Evolutionary conservation across 768 basidiomycete genomes (phyloP).

Genomic region (Clathrus columnatus): DNA sequence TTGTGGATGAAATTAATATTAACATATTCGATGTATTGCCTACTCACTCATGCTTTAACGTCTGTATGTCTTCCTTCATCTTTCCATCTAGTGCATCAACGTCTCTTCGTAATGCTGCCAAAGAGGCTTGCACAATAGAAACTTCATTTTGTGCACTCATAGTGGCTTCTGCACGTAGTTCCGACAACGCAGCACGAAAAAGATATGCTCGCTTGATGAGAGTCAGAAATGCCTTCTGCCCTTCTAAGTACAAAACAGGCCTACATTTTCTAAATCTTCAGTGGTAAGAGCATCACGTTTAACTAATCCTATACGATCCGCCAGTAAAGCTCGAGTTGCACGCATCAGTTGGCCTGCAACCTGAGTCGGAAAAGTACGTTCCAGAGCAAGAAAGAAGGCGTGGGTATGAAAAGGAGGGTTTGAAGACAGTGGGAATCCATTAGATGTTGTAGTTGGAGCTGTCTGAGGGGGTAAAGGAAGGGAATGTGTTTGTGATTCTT

Average conservation of each 20-base stretch:
- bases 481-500: background rate
- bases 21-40: conserved; percentile 2
- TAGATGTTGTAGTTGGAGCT: background rate
- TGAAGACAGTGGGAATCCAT: conserved; percentile 14
- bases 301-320: conserved; percentile 66
- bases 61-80: conserved; percentile 88
- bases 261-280: conserved; percentile 78
- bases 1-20: background rate
- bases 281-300: conserved; percentile 59
- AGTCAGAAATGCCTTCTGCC: conserved; percentile 5
- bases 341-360: conserved; percentile 77
- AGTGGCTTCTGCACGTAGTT: conserved; percentile 78
- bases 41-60: conserved; percentile 86
- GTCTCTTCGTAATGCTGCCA: conserved; percentile 73
- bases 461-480: conserved; percentile 8
- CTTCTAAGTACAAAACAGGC: conserved; percentile 19
- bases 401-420: conserved; percentile 81
- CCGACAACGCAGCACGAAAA: conserved; percentile 87
- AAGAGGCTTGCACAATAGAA: conserved; percentile 68
- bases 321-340: conserved; percentile 69
- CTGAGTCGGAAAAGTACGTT: conserved; percentile 63
- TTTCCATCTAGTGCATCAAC: conserved; percentile 78
- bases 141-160: conserved; percentile 78
- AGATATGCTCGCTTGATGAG: conserved; percentile 80
- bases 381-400: conserved; percentile 60